Base-by-base conservation (phyloP, 257 asterid genomes). In the Penstemon davidsonii region DNA sequence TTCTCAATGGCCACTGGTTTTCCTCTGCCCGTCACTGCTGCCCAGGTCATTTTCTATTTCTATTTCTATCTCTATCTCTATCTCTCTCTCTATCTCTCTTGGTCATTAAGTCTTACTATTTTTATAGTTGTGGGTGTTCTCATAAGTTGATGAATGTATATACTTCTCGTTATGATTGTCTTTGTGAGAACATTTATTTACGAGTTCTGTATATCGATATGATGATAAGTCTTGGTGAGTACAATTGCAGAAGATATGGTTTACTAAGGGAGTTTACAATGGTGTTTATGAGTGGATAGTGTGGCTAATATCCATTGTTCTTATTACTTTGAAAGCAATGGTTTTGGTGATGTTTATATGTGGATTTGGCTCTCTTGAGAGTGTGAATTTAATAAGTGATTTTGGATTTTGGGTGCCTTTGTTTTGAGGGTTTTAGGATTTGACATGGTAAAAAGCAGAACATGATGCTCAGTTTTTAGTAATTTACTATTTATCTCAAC, bases 21-120 rank as follows among this genome's bases (percentile, higher is more conserved):
- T 78, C 89, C 88, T 66, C 75, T 88, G 70, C 91, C 97, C 12
- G 90, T 86, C 53, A 88, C 97, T 62, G 97, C 96, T 66, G 89
- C 95, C 64, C 97, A 88, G 93, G 97, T 90, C 3, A 7, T 42
- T 47, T 18, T 3, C 55, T n/a, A 38, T 11, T 13, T 44, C 70
- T 60, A 65, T 71, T 59, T 62, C 76, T 73, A n/a, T 49, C 57
- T 64, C 44, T 49, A 4, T 15, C 18, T 15, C 18, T 15, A 15
- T 58, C 39, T 64, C n/a, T n/a, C n/a, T n/a, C 7, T 57, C 1
- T 9, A 36, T 5, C 18, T 10, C 4, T 49, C 15, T 12, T 59
- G 71, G 75, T 49, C 15, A 53, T 53, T 72, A 37, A 3, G 41
- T 50, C 55, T 80, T 42, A 12, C 40, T 39, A 2, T 59, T 5